Evolutionary conservation across 2,329 filamentous ascomycete genomes (phyloP).

Genomic region (Pleurostoma richardsiae): DNA sequence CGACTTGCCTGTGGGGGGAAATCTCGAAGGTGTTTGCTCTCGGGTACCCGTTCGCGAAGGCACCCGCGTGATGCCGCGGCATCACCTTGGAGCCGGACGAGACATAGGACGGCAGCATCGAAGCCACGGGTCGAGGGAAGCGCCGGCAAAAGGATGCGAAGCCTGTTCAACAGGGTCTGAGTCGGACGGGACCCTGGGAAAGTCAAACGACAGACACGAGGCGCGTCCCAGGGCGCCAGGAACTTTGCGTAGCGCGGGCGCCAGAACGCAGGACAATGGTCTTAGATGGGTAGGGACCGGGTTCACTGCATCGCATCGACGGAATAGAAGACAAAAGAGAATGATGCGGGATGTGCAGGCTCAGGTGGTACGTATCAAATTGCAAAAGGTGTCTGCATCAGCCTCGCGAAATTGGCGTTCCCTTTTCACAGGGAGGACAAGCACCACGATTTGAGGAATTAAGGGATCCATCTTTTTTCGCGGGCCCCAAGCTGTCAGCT

Average conservation of each 20-base stretch:
- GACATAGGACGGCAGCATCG: constrained; percentile 58
- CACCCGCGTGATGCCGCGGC: constrained; percentile 72
- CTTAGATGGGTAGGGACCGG: constrained; percentile 5
- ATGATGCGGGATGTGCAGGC: constrained; percentile 3
- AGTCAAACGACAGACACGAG: constrained; percentile 7
- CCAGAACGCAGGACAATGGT: constrained; percentile 2
- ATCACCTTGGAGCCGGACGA: constrained; percentile 63
- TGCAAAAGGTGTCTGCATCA: constrained; percentile 5
- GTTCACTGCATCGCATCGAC: constrained; percentile 3
- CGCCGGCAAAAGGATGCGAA: not conserved
- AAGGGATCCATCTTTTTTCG: too few relatives aligned
- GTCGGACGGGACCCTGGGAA: constrained; percentile 9
- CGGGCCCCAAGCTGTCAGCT: too few relatives aligned
- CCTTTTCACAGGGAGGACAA: too few relatives aligned
- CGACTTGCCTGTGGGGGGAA: constrained; percentile 75
- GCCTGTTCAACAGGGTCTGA: constrained; percentile 1
- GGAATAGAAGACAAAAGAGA: not conserved
- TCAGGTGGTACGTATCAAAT: constrained; percentile 2
- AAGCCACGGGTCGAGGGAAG: constrained; percentile 6
- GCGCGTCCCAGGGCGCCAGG: constrained; percentile 6
- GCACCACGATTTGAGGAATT: too few relatives aligned
- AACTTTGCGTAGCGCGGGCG: not conserved
- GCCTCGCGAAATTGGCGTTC: constrained; percentile 4
- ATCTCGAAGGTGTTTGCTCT: constrained; percentile 77
- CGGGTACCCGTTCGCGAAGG: constrained; percentile 81